phyloP scores from a whole-genome alignment of 768 basidiomycete genomes.

The Leccinum fibrillosum region DNA sequence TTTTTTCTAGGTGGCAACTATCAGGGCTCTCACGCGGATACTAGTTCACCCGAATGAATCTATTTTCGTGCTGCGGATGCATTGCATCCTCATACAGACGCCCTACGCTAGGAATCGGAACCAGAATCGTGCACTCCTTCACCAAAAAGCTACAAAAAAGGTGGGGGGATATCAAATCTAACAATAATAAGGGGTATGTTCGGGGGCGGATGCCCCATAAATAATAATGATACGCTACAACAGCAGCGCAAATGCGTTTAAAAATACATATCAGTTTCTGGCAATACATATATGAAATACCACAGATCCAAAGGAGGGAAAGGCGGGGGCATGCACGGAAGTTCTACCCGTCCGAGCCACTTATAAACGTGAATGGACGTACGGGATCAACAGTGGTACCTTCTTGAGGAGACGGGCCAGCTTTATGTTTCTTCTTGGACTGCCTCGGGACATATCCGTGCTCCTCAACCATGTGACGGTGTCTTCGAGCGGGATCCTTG shows the following conservation, averaged over 20 bases:
- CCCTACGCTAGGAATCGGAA: neutral
- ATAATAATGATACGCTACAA: constrained; percentile 20
- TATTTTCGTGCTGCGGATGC: neutral
- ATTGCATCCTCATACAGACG: neutral
- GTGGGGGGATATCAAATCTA: constrained; percentile 7
- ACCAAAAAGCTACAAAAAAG: constrained; percentile 18
- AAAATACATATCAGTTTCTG: constrained; percentile 22
- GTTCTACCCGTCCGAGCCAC: constrained; percentile 26
- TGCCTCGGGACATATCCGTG: constrained; percentile 51
- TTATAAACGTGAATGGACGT: constrained; percentile 32
- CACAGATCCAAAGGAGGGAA: constrained; percentile 8
- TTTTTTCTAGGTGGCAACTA: neutral
- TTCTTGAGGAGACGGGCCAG: constrained; percentile 29
- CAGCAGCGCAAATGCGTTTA: constrained; percentile 13
- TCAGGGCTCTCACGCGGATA: constrained; percentile 7
- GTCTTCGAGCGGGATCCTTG: constrained; percentile 63
- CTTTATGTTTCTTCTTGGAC: constrained; percentile 43
- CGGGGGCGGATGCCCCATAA: constrained; percentile 5
- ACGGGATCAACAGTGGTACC: constrained; percentile 23
- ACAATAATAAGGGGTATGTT: constrained; percentile 15
- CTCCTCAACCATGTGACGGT: constrained; percentile 52
- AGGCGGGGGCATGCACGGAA: neutral
- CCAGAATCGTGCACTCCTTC: neutral
- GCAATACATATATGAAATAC: constrained; percentile 24
- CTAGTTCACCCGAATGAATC: neutral